Percentiles rank a stretch among this genome's conserved stretches.
Conservation (phyloP, 2,329 filamentous ascomycete genomes). For the Talaromyces sp. region DNA sequence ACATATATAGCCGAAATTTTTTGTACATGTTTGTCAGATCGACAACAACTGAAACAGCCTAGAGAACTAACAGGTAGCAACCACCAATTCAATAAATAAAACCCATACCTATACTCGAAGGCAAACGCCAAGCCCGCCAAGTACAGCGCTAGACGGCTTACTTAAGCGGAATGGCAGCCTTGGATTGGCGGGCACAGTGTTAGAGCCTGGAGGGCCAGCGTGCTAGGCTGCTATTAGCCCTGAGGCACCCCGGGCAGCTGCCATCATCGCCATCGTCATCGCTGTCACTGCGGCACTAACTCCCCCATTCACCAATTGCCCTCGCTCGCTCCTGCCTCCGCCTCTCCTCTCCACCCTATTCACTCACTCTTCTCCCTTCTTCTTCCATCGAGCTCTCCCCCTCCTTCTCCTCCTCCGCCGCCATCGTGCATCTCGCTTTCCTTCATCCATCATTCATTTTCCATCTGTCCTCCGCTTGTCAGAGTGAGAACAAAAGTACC, state of each 20-base stretch:
- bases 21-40: not conserved
- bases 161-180: not conserved
- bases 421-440: constrained; percentile 21
- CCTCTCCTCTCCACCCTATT: not conserved
- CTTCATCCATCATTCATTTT: constrained; percentile 39
- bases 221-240: not conserved
- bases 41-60: not conserved
- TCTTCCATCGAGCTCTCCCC: constrained; percentile 13
- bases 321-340: not conserved
- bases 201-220: not conserved
- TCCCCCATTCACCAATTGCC: not conserved
- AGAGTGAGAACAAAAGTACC: constrained; percentile 16
- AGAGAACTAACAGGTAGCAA: not conserved
- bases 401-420: constrained; percentile 16
- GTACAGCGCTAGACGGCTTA: not conserved
- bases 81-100: not conserved
- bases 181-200: not conserved
- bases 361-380: constrained; percentile 12
- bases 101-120: not conserved
- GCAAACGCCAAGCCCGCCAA: not conserved
- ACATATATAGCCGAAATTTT: not conserved
- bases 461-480: constrained; percentile 24
- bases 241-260: not conserved
- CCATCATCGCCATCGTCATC: not conserved
- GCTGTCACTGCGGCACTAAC: not conserved